phyloP scores from a whole-genome alignment of 2,329 filamentous ascomycete species.

The Diplodia corticola region DNA sequence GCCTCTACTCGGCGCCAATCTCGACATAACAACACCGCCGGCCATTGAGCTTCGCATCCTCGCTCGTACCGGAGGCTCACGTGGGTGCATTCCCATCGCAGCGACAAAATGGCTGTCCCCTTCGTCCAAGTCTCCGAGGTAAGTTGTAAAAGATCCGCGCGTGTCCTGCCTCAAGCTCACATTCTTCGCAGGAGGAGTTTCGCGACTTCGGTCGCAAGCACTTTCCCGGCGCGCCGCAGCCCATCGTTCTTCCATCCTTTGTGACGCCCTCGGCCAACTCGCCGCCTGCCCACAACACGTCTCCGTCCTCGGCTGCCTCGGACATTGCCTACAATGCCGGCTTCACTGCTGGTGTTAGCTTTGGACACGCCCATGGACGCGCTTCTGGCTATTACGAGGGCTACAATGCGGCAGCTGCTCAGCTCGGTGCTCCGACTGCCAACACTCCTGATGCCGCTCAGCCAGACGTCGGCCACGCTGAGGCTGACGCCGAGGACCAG shows the following conservation, averaged over 20 bases:
- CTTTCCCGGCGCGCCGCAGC: slow-evolving; percentile 43
- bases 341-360: neutral
- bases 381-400: neutral
- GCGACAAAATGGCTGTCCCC: neutral
- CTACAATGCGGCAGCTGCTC: neutral
- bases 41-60: neutral
- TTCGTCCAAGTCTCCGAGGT: neutral
- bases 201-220: slow-evolving; percentile 46
- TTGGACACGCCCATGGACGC: neutral
- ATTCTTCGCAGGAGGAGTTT: slow-evolving; percentile 43
- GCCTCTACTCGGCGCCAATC: neutral
- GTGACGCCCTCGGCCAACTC: slow-evolving; percentile 5
- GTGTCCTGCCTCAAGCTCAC: neutral
- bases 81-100: neutral
- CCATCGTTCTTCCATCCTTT: slow-evolving; percentile 33
- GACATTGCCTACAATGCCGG: neutral
- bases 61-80: neutral
- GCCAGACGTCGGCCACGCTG: neutral
- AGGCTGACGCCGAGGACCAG: neutral
- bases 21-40: neutral
- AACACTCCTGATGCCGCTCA: neutral
- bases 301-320: slow-evolving; percentile 10
- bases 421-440: slow-evolving; percentile 10
- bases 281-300: neutral
- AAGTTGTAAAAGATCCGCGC: neutral